Evolutionary conservation across 208 protist genomes (phyloP), one percentile per base, ranked within the genome.

Genomic region (Sergeia podlipaevii): DNA sequence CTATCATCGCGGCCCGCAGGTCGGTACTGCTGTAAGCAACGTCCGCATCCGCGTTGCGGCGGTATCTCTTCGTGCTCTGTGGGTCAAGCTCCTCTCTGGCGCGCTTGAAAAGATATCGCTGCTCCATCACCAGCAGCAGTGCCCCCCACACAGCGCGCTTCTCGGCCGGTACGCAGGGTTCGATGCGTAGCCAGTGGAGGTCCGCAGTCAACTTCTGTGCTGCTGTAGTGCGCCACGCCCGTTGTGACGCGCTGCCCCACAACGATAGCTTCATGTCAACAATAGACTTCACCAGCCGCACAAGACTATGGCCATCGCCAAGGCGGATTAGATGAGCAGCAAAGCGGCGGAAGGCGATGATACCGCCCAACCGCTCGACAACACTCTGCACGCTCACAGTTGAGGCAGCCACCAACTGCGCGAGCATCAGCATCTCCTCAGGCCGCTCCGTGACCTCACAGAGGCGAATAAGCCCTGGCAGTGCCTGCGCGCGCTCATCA

Each of bases 141-240:
- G 73, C 56, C 1, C 65, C 69, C 77, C 81, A 93, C 15, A 62
- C 61, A 0, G 67, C 61, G 8, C 74, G 71, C 43, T 78, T 76
- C 8, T 48, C 65, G 15, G 46, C 23, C 6, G 85, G 80, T 21
- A 89, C 77, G 34, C 78, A 52, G 5, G 69, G 42, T 30, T 77
- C 49, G 13, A 49, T 52, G 20, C 80, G 77, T 47, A 93, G 66
- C 81, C 85, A 93, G 28, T 60, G 54, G 21, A 93, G 39, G 47
- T 93, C 76, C 0, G 49, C 45, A 1, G 67, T 72, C 26, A 64
- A 58, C 26, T 70, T 72, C 42, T 71, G 52, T 0, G 57, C 26
- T 38, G 77, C 65, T 63, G 87, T 70, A 8, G 75, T 80, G 32
- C 73, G 65, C 81, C 85, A 93, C 24, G 80, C 73, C 49, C 76